A percentile compares a stretch with the other conserved stretches of the same genome.
Evolutionary conservation across 108 stramenopile genomes (phyloP).

Genomic region (Skeletonema costatum): DNA sequence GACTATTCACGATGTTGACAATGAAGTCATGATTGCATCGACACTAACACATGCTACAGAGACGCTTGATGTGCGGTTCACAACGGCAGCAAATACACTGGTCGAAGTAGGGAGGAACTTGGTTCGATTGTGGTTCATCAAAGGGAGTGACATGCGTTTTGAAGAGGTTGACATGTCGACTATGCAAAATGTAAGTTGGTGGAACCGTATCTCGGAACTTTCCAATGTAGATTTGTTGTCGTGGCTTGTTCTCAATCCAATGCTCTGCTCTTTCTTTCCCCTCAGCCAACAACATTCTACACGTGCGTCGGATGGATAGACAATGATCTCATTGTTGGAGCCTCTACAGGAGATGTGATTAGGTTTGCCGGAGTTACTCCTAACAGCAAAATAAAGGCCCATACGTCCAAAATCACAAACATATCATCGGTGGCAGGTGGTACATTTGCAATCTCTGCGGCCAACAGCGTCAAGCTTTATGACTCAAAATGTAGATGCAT

Average conservation of each 20-base stretch:
- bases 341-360: slow-evolving; percentile 8
- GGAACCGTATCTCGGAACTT: background rate
- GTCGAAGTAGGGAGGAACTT: slow-evolving; percentile 43
- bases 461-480: slow-evolving; percentile 62
- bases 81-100: slow-evolving; percentile 1
- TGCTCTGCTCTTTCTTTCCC: background rate
- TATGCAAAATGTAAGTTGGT: background rate
- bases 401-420: slow-evolving; percentile 47
- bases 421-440: slow-evolving; percentile 45
- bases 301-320: background rate
- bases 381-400: slow-evolving; percentile 51
- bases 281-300: background rate
- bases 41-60: slow-evolving; percentile 5
- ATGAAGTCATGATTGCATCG: slow-evolving; percentile 22
- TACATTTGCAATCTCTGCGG: slow-evolving; percentile 49
- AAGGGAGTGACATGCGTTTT: slow-evolving; percentile 15
- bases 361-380: slow-evolving; percentile 43
- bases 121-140: slow-evolving; percentile 31
- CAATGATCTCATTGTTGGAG: slow-evolving; percentile 8
- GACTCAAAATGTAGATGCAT: slow-evolving; percentile 39
- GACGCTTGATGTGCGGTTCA: slow-evolving; percentile 11
- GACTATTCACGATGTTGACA: slow-evolving; percentile 59
- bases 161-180: background rate
- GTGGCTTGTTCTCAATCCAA: background rate
- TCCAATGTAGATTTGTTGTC: background rate